phyloP scores from a whole-genome alignment of 2,329 filamentous ascomycete genomes.

The Cladosporium velox region DNA sequence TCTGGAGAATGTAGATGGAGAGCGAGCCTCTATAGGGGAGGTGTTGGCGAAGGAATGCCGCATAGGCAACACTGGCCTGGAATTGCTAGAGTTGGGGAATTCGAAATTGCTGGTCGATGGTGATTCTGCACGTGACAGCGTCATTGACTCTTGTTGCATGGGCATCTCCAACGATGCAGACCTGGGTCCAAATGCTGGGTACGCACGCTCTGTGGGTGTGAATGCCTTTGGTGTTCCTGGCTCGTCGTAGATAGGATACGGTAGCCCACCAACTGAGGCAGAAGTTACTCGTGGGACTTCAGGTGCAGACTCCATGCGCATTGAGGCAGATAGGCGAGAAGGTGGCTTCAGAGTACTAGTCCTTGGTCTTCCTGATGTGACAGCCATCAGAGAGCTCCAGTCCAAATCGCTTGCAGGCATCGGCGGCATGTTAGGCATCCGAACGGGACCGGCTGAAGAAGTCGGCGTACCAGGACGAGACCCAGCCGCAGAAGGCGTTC shows the following conservation, averaged over 20 bases:
- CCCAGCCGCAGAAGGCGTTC: constrained; percentile 26
- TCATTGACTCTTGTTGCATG: constrained; percentile 19
- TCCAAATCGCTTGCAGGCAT: constrained; percentile 36
- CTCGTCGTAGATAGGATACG: constrained; percentile 33
- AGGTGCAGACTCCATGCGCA: constrained; percentile 20
- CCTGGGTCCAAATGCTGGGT: constrained; percentile 39
- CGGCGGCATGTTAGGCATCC: constrained; percentile 24
- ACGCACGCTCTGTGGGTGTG: constrained; percentile 48
- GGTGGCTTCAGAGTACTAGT: constrained; percentile 5
- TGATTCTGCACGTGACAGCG: constrained; percentile 23
- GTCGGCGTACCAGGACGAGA: constrained; percentile 34
- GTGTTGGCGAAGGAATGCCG: constrained; percentile 24
- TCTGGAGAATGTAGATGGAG: constrained; percentile 18
- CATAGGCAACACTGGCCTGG: constrained; percentile 7
- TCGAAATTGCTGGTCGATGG: constrained; percentile 25
- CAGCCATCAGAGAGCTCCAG: constrained; percentile 29
- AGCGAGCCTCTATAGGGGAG: constrained; percentile 21
- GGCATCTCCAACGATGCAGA: constrained; percentile 25
- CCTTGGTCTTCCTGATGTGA: constrained; percentile 16
- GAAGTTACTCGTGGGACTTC: constrained; percentile 17
- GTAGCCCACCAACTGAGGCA: constrained; percentile 23
- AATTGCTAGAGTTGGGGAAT: constrained; percentile 11
- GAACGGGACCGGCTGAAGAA: constrained; percentile 25
- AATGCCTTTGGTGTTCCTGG: constrained; percentile 31
- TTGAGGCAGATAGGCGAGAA: constrained; percentile 18